Evolutionary conservation across 2,329 filamentous ascomycete genomes (phyloP).

Genomic region (Alternaria gansuensis): DNA sequence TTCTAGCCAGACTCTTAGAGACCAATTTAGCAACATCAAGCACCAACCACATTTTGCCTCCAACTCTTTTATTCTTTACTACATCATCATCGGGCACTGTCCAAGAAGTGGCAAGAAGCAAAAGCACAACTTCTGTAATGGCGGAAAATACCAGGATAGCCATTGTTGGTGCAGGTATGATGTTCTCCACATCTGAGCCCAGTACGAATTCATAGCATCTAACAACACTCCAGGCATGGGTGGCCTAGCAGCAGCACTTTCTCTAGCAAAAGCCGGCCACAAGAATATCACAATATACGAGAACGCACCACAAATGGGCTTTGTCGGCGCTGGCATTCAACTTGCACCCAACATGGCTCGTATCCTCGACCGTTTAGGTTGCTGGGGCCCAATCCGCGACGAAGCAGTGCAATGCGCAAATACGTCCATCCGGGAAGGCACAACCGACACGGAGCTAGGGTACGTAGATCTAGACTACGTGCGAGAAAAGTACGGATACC

Average conservation of each 20-base stretch:
- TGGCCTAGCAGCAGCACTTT: slow-evolving; percentile 74
- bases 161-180: slow-evolving; percentile 46
- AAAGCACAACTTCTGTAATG: slow-evolving; percentile 28
- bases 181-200: background rate
- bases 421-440: slow-evolving; percentile 78
- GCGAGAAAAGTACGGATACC: slow-evolving; percentile 72
- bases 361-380: slow-evolving; percentile 75
- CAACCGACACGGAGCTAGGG: slow-evolving; percentile 72
- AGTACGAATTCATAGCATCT: slow-evolving; percentile 8
- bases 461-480: slow-evolving; percentile 76
- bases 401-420: slow-evolving; percentile 76
- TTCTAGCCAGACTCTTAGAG: background rate
- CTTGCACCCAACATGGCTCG: slow-evolving; percentile 83
- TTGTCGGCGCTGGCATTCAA: slow-evolving; percentile 86
- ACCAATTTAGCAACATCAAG: background rate
- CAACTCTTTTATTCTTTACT: background rate
- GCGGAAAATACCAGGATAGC: slow-evolving; percentile 45
- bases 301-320: slow-evolving; percentile 75
- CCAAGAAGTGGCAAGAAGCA: background rate
- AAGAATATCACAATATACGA: slow-evolving; percentile 78
- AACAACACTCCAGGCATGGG: slow-evolving; percentile 72
- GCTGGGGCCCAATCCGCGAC: slow-evolving; percentile 74
- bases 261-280: slow-evolving; percentile 80
- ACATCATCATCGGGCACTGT: background rate
- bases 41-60: background rate